phyloP scores from a whole-genome alignment of 306 rosid genomes.

The Trichosanthes cucumerina region DNA sequence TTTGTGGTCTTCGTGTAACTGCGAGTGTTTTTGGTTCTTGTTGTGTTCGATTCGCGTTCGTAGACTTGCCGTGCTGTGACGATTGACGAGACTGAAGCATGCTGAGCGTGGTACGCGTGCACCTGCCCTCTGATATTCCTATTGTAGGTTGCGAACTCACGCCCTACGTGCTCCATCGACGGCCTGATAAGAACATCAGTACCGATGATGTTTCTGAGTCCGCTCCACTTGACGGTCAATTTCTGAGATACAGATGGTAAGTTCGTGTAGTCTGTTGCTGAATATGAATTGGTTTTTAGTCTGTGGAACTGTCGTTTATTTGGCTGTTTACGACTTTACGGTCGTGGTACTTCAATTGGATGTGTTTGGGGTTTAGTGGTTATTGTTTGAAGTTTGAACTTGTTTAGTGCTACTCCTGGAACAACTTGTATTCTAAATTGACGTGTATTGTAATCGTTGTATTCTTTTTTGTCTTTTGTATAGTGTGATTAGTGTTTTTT shows the following conservation, averaged over 20 bases:
- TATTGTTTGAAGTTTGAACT: background rate
- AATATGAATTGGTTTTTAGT: background rate
- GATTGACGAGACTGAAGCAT: conserved; percentile 61
- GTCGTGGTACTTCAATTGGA: background rate
- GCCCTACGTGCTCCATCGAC: conserved; percentile 85
- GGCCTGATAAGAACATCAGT: conserved; percentile 35
- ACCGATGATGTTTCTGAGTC: conserved; percentile 78
- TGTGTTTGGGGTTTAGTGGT: background rate
- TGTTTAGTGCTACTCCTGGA: background rate
- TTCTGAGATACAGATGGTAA: conserved; percentile 84
- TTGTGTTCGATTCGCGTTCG: conserved; percentile 26
- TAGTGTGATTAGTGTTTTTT: background rate
- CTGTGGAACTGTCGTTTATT: background rate
- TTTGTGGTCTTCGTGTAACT: conserved; percentile 19
- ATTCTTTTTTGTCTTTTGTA: background rate
- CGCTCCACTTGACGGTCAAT: conserved; percentile 69
- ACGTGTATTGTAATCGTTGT: background rate
- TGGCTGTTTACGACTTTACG: background rate
- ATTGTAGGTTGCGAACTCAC: conserved; percentile 97
- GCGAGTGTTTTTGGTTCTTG: conserved; percentile 11
- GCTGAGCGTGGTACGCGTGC: conserved; percentile 95
- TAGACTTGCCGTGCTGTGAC: conserved; percentile 27
- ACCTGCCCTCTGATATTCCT: conserved; percentile 94
- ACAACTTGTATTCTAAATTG: background rate
- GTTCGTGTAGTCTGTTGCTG: conserved; percentile 13